Evolutionary conservation across 441 rosid genomes (phyloP).

Genomic region (Bruguiera hainesii): DNA sequence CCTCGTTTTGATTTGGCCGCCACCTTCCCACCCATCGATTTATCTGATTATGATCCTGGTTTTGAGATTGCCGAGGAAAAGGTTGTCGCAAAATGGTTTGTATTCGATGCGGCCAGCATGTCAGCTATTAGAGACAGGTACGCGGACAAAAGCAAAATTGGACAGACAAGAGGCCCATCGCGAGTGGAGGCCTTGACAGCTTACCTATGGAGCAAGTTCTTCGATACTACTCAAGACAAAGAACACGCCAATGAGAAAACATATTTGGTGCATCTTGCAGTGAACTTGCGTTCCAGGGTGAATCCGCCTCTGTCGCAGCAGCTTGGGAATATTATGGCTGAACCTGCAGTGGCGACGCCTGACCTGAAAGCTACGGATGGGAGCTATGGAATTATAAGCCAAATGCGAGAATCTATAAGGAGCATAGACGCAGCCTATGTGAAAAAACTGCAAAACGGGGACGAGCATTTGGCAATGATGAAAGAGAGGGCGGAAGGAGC

Average conservation of each 20-base stretch:
- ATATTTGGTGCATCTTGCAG: not conserved
- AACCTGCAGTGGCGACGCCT: not conserved
- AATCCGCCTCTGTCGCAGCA: constrained; percentile 2
- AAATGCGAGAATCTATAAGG: not conserved
- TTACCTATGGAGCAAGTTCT: not conserved
- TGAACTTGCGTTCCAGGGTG: not conserved
- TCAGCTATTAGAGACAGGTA: not conserved
- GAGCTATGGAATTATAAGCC: not conserved
- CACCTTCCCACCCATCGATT: not conserved
- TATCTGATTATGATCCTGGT: not conserved
- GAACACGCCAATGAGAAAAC: not conserved
- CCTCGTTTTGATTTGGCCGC: not conserved
- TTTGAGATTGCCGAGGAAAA: not conserved
- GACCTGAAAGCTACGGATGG: not conserved
- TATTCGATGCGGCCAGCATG: not conserved
- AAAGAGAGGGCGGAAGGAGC: constrained; percentile 7
- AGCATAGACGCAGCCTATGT: not conserved
- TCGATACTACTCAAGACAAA: not conserved
- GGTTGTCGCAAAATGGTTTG: not conserved
- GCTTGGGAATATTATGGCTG: not conserved
- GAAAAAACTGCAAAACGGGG: not conserved
- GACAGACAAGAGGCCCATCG: not conserved
- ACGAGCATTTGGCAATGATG: not conserved
- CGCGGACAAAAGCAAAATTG: not conserved
- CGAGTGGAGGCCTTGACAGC: not conserved